Evolutionary conservation across 768 basidiomycete species (phyloP).

Genomic region (Artomyces pyxidatus): DNA sequence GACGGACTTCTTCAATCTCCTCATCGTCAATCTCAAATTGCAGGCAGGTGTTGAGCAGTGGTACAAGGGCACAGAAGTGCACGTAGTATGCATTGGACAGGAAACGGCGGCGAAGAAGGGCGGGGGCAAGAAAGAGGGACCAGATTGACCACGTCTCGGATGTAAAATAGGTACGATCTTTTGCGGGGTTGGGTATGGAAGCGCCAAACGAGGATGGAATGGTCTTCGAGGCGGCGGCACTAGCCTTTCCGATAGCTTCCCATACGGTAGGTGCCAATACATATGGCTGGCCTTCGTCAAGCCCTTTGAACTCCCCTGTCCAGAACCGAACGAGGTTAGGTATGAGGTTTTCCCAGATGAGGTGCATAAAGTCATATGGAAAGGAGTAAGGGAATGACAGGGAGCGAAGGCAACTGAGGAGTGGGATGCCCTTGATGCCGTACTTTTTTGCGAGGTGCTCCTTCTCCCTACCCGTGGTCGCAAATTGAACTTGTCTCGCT

Average conservation of each 20-base stretch:
- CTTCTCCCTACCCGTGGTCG: slow-evolving; percentile 15
- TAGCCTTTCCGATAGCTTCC: slow-evolving; percentile 32
- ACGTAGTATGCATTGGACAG: slow-evolving; percentile 26
- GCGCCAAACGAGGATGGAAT: slow-evolving; percentile 33
- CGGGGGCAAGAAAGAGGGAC: slow-evolving; percentile 30
- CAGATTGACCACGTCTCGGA: slow-evolving; percentile 36
- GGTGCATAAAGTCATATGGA: slow-evolving; percentile 44
- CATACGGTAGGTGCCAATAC: slow-evolving; percentile 25
- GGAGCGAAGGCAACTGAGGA: slow-evolving; percentile 24
- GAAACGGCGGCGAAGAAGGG: slow-evolving; percentile 29
- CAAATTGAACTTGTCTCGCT: slow-evolving; percentile 19
- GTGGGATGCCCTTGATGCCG: slow-evolving; percentile 28
- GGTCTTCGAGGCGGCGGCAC: slow-evolving; percentile 22
- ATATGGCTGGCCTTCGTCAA: slow-evolving; percentile 27
- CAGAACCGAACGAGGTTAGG: slow-evolving; percentile 32
- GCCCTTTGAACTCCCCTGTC: slow-evolving; percentile 33
- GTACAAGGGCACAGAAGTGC: slow-evolving; percentile 34
- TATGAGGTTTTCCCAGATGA: slow-evolving; percentile 37
- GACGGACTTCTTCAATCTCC: slow-evolving; percentile 21
- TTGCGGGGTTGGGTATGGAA: slow-evolving; percentile 26
- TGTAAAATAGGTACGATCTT: slow-evolving; percentile 21
- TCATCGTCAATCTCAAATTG: slow-evolving; percentile 25
- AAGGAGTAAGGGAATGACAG: slow-evolving; percentile 32
- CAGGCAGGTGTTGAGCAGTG: slow-evolving; percentile 29
- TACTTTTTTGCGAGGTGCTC: slow-evolving; percentile 21